Evolutionary conservation across 2,329 filamentous ascomycete genomes (phyloP).

Genomic region (Trichoderma brevicompactum): DNA sequence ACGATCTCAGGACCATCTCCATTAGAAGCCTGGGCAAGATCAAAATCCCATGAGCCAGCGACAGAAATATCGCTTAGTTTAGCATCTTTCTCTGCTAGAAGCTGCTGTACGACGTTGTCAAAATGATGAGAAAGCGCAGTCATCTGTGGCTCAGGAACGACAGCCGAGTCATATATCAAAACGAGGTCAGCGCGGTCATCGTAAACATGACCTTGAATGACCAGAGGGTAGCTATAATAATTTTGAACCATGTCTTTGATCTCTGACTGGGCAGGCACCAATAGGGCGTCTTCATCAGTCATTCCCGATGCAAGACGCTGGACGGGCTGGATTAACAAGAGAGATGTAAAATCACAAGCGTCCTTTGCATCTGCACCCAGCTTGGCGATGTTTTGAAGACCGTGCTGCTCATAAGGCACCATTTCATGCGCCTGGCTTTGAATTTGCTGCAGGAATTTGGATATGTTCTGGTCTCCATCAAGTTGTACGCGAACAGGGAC

Average conservation of each 20-base stretch:
- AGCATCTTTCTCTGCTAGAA: neutral
- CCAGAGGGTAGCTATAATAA: conserved; percentile 27
- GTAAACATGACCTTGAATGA: conserved; percentile 19
- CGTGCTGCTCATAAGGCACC: conserved; percentile 33
- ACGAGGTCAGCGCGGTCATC: conserved; percentile 21
- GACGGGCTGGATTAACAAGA: conserved; percentile 37
- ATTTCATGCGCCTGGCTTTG: conserved; percentile 22
- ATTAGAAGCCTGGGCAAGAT: conserved; percentile 16
- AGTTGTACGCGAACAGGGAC: conserved; percentile 36
- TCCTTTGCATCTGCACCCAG: conserved; percentile 28
- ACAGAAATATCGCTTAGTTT: conserved; percentile 6
- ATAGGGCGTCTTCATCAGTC: neutral
- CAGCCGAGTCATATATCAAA: conserved; percentile 20
- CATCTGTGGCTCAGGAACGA: conserved; percentile 2
- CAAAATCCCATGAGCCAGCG: conserved; percentile 10
- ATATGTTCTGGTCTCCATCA: conserved; percentile 17
- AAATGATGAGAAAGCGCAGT: conserved; percentile 20
- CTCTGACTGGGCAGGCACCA: neutral
- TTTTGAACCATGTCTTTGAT: conserved; percentile 20
- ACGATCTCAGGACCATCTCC: conserved; percentile 1
- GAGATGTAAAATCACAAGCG: conserved; percentile 36
- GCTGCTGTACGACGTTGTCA: conserved; percentile 7
- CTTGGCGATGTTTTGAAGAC: conserved; percentile 32
- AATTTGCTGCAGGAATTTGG: conserved; percentile 30
- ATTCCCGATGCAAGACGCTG: neutral